A percentile compares a stretch with the other conserved stretches of the same genome.
Evolutionary conservation across 1,284 basidiomycete genomes (phyloP).

Genomic region (Puccinia polysora): DNA sequence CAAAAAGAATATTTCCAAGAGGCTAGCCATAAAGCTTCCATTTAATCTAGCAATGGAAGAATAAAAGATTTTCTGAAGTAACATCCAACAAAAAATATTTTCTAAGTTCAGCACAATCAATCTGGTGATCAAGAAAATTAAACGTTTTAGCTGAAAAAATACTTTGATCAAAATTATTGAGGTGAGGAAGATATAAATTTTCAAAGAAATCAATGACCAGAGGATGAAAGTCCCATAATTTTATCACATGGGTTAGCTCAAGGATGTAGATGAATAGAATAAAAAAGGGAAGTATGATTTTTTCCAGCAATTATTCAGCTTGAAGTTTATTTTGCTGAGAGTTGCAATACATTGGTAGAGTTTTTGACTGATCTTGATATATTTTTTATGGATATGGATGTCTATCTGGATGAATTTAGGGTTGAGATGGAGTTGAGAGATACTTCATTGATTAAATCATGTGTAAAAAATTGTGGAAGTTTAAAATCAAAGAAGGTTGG

Average conservation of each 20-base stretch:
- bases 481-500: no score
- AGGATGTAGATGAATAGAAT: not conserved
- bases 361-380: no score
- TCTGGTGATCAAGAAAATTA: constrained; percentile 34
- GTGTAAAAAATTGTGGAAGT: no score
- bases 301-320: no score
- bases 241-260: not conserved
- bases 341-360: no score
- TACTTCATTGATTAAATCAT: no score
- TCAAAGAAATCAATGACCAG: constrained; percentile 26
- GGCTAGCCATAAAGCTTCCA: constrained; percentile 48
- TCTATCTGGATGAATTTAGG: no score
- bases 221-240: constrained; percentile 9
- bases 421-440: no score
- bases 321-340: no score
- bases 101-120: constrained; percentile 47
- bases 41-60: constrained; percentile 47
- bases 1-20: constrained; percentile 48
- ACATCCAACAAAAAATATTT: constrained; percentile 47
- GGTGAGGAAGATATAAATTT: constrained; percentile 9
- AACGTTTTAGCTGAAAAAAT: constrained; percentile 11
- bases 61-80: constrained; percentile 48
- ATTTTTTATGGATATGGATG: no score
- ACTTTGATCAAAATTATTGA: not conserved
- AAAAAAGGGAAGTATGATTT: not conserved